Conservation (phyloP, 257 asterid genomes). For the Solanum chilense region DNA sequence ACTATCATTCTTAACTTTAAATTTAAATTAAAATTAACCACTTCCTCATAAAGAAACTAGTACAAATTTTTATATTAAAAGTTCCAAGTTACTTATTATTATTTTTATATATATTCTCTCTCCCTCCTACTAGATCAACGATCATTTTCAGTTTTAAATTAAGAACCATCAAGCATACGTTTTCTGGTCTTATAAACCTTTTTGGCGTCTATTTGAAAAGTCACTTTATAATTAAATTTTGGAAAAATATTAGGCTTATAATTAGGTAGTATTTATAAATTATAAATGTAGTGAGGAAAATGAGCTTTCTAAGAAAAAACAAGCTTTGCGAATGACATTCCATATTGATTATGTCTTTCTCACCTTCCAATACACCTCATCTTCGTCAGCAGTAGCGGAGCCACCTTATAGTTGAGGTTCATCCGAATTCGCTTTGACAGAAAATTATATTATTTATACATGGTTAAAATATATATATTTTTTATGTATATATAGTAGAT, state of each 20-base stretch:
- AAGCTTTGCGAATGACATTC: too few species aligned
- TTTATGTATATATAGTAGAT: too few species aligned
- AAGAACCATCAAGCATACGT: neutral
- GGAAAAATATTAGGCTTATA: neutral
- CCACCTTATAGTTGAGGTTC: too few species aligned
- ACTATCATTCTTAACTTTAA: neutral
- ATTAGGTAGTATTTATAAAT: neutral
- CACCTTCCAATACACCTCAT: too few species aligned
- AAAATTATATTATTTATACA: too few species aligned
- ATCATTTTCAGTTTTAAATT: neutral
- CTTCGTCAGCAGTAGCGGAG: too few species aligned
- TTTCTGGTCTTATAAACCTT: neutral
- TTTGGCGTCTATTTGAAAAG: neutral
- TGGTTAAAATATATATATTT: too few species aligned
- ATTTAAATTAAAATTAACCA: neutral
- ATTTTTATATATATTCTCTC: neutral
- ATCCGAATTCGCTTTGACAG: too few species aligned
- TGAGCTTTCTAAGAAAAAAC: too few species aligned
- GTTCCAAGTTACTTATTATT: neutral
- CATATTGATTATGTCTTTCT: too few species aligned
- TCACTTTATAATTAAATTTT: neutral
- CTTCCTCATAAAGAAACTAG: neutral
- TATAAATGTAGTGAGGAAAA: neutral
- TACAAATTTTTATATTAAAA: neutral
- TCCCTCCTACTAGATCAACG: neutral